Base-by-base conservation (phyloP, 1,139 yeast species). In the Eremothecium sinecaudum region DNA sequence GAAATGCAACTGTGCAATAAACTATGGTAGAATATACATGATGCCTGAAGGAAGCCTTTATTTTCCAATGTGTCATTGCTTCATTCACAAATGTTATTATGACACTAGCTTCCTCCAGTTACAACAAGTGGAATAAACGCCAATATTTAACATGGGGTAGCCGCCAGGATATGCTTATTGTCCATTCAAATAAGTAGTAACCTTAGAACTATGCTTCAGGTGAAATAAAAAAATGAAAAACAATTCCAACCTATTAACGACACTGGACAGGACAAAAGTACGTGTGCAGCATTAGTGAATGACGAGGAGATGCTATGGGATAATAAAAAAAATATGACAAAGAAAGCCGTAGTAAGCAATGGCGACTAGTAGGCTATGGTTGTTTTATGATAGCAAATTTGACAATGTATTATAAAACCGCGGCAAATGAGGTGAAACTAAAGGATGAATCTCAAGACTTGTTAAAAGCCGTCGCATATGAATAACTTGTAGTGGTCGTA, bases 391-490 rank as follows among this genome's bases (percentile, higher is more conserved):
- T 27, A 27, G 30, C 30, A 27, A 27, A 27, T 13, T 11, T 27
- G 30, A 27, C 21, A 17, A 10, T 27, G 30, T 16, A 24, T 12
- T 28, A 19, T 28, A 24, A 31, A 24, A 24, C 30, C 7, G 25
- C 30, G 14, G 30, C 14, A 28, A 19, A 28, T 11, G 25, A 14
- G 24, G 16, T 18, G 8, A 22, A 23, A 23, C 12, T 14, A 31
- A 31, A 14, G 22, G n/a, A 24, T 34, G n/a, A n/a, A n/a, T 26
- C 13, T 23, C 28, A 26, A 17, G 32, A 32, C 33, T 43, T 44
- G 23, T 32, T 30, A 23, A 42, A 43, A 10, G 45, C 41, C 12
- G 42, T 22, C 17, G 38, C 37, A 24, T 31, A 36, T 15, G 38
- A 34, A 28, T 41, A 35, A 27, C 35, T 44, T 14, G 42, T 34